phyloP scores from a whole-genome alignment of 352 stramenopile genomes.

The Pythium phragmiticola region DNA sequence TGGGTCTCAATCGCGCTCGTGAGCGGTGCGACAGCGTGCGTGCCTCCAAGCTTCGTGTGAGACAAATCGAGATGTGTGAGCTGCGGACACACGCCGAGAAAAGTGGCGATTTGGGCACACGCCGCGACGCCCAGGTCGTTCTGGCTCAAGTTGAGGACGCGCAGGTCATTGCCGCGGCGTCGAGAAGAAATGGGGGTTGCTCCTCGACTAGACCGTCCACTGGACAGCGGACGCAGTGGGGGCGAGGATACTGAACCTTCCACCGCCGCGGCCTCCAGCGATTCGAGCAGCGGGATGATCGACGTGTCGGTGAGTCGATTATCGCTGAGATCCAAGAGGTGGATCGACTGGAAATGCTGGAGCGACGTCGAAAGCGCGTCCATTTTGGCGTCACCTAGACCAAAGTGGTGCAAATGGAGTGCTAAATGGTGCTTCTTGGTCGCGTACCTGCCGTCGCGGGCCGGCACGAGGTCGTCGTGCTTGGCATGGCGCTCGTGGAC shows the following conservation, averaged over 20 bases:
- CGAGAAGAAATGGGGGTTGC: neutral
- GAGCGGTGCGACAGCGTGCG: slow-evolving; percentile 44
- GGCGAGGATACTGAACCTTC: neutral
- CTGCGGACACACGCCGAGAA: slow-evolving; percentile 42
- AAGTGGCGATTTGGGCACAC: slow-evolving; percentile 54
- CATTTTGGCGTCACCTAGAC: slow-evolving; percentile 60
- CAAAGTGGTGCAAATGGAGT: slow-evolving; percentile 69
- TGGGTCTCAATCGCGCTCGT: slow-evolving; percentile 57
- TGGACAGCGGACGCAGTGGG: neutral
- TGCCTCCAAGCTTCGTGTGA: slow-evolving; percentile 43
- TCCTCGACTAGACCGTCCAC: neutral
- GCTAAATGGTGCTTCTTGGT: slow-evolving; percentile 47
- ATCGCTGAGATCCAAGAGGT: slow-evolving; percentile 62
- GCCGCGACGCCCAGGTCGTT: slow-evolving; percentile 58
- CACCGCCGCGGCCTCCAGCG: slow-evolving; percentile 28
- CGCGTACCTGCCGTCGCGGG: slow-evolving; percentile 23
- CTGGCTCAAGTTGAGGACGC: slow-evolving; percentile 66
- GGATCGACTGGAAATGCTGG: slow-evolving; percentile 53
- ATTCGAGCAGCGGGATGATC: slow-evolving; percentile 59
- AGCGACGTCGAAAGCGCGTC: slow-evolving; percentile 56
- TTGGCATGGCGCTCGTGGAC: slow-evolving; percentile 32
- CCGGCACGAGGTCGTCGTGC: slow-evolving; percentile 33
- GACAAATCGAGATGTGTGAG: slow-evolving; percentile 64
- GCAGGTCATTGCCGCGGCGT: slow-evolving; percentile 39
- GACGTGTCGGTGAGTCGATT: slow-evolving; percentile 68